Evolutionary conservation across 495 filamentous ascomycete genomes (phyloP).

Genomic region (Paragyromitra xinjiangensis): DNA sequence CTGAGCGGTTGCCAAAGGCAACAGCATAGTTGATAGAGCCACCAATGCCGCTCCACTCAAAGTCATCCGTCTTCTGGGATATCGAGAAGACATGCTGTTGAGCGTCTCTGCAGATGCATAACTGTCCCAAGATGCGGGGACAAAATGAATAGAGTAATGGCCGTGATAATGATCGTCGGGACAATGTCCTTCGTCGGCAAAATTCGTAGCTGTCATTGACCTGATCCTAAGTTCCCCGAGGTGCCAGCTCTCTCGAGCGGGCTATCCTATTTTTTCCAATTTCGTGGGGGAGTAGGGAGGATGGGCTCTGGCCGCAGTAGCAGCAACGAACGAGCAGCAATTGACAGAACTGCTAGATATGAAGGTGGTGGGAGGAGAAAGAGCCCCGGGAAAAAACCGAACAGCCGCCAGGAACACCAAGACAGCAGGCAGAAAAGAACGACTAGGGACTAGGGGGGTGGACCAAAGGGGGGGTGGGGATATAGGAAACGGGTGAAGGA

Average conservation of each 20-base stretch:
- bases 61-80: constrained; percentile 48
- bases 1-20: constrained; percentile 48
- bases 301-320: constrained; percentile 35
- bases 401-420: constrained; percentile 44
- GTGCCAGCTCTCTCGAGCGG: constrained; percentile 50
- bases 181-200: constrained; percentile 44
- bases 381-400: constrained; percentile 34
- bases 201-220: constrained; percentile 52
- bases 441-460: constrained; percentile 35
- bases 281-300: constrained; percentile 37
- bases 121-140: constrained; percentile 30
- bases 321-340: constrained; percentile 31
- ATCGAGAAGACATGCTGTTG: constrained; percentile 45
- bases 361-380: constrained; percentile 15
- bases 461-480: constrained; percentile 16
- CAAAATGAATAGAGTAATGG: constrained; percentile 15
- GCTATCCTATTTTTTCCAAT: constrained; percentile 54
- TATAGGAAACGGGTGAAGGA: constrained; percentile 44
- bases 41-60: constrained; percentile 44
- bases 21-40: constrained; percentile 40
- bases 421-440: constrained; percentile 36
- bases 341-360: constrained; percentile 32
- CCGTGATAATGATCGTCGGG: constrained; percentile 26
- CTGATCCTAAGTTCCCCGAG: constrained; percentile 40
- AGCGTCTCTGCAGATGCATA: constrained; percentile 32